Base-by-base conservation (phyloP, 306 rosid genomes). In the Inga oerstediana region DNA sequence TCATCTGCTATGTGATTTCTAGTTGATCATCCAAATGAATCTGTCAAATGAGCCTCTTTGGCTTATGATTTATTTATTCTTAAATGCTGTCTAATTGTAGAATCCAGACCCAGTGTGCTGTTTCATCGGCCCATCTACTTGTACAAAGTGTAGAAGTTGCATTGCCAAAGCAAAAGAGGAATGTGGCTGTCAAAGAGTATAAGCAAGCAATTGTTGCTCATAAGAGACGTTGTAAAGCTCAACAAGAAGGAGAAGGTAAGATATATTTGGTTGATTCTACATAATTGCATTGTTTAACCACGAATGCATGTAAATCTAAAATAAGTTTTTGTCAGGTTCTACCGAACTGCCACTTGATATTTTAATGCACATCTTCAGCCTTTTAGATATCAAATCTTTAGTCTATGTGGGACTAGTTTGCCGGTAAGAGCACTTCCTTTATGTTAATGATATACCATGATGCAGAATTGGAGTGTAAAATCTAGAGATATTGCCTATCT, bases 141-240 rank as follows among this genome's bases (percentile, higher is more conserved):
- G 75, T 88, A 77, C 97, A 89, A 75, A 90, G 92, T 67, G 97
- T 85, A 32, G 93, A 93, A 82, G 93, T 88, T 79, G 74, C 86
- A 4, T 80, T 93, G 65, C 99, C 98, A 7, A 93, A 91, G 85
- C 97, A 92, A 77, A 95, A 93, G 87, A 92, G 79, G 87, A 91
- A 87, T 82, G 75, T 86, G 76, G 97, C 93, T 52, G 79, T 88
- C 32, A 84, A 84, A 37, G 98, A 93, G 85, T 95, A 85, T 82
- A 95, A 91, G 87, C 91, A 88, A 17, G 92, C 98, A 34, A 95
- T 93, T 87, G 88, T 95, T 75, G 88, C 91, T 88, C 91, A 90
- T 59, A 95, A 90, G 87, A 91, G 98, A 79, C 89, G 91, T 51
- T 17, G 58, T 82, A 93, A 92, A 87, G 80, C 88, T 48, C 88